Percentiles rank a stretch among this genome's conserved stretches.
phyloP scores from a whole-genome alignment of 805 yeast genomes.

The Kazachstania viticola region DNA sequence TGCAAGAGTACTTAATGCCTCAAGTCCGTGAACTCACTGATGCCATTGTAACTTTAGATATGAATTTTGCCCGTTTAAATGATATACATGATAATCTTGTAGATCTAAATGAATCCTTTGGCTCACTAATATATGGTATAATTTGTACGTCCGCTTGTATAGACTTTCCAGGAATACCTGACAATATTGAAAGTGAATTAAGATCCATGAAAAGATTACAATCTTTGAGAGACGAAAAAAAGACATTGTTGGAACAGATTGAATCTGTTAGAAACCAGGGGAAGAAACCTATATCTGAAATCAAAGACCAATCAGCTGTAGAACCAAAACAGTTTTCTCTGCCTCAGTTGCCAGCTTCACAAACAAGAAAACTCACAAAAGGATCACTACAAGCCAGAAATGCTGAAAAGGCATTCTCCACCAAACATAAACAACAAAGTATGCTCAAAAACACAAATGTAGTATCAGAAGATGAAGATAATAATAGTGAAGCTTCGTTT shows the following conservation, averaged over 20 bases:
- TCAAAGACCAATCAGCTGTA: background rate
- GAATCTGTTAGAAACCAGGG: slow-evolving; percentile 1
- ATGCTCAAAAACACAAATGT: background rate
- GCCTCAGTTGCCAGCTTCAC: background rate
- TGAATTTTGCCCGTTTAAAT: slow-evolving; percentile 45
- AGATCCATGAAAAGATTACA: slow-evolving; percentile 11
- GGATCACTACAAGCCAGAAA: background rate
- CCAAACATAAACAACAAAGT: background rate
- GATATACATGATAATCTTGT: slow-evolving; percentile 50
- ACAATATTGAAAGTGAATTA: slow-evolving; percentile 18
- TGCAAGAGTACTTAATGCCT: slow-evolving; percentile 30
- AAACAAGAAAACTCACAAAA: background rate
- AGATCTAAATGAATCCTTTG: slow-evolving; percentile 66
- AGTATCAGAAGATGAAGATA: slow-evolving; percentile 16
- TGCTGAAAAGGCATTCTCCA: too few species aligned
- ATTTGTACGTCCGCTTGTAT: slow-evolving; percentile 84
- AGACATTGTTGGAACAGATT: slow-evolving; percentile 7
- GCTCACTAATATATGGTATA: slow-evolving; percentile 66
- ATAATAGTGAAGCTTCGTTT: slow-evolving; percentile 26
- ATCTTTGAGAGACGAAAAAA: slow-evolving; percentile 12
- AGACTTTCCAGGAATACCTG: slow-evolving; percentile 38
- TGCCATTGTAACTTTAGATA: slow-evolving; percentile 42
- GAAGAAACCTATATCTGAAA: too few species aligned
- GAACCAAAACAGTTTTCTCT: background rate
- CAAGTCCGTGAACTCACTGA: slow-evolving; percentile 37